A percentile compares a stretch with the other conserved stretches of the same genome.
These are phyloP conservation scores for Xylaria grammica DNA, from an alignment of 495 filamentous ascomycete species.

Conservation along the genomic window DNA sequence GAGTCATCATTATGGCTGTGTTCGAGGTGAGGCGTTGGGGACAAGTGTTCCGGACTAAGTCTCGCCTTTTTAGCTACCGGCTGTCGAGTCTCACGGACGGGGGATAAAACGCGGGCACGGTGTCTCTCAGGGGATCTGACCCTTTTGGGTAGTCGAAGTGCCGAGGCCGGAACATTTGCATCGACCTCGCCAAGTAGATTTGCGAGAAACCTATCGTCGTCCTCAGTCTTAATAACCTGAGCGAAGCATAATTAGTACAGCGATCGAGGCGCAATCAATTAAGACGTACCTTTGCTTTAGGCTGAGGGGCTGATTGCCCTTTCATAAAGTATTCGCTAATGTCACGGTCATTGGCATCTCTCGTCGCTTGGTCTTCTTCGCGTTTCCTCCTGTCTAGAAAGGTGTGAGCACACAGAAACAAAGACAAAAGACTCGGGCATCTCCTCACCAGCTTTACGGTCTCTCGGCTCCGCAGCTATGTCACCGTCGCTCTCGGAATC, in stretches of 20 bases:
- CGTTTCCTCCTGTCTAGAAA: conserved; percentile 78
- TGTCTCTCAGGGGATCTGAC: conserved; percentile 75
- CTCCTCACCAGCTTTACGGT: conserved; percentile 32
- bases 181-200: conserved; percentile 89
- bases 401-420: conserved; percentile 14
- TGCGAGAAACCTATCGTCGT: conserved; percentile 84
- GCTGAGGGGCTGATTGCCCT: conserved; percentile 65
- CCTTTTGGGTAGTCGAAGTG: conserved; percentile 59
- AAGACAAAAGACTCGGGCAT: background rate
- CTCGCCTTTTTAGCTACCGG: conserved; percentile 57
- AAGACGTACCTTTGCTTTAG: conserved; percentile 76
- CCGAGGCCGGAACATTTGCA: conserved; percentile 69
- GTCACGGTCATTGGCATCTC: conserved; percentile 84
- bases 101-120: conserved; percentile 81
- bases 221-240: conserved; percentile 69
- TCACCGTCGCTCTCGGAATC: conserved; percentile 77
- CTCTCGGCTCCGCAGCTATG: conserved; percentile 55
- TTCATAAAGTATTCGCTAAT: conserved; percentile 94
- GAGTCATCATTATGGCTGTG: conserved; percentile 54
- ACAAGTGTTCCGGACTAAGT: conserved; percentile 48
- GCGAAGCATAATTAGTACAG: background rate
- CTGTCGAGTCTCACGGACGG: conserved; percentile 56
- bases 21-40: conserved; percentile 52
- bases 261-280: background rate
- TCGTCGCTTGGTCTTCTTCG: conserved; percentile 85